Base-by-base conservation (phyloP, 1,284 basidiomycete species). In the Ceratobasidium sp. region DNA sequence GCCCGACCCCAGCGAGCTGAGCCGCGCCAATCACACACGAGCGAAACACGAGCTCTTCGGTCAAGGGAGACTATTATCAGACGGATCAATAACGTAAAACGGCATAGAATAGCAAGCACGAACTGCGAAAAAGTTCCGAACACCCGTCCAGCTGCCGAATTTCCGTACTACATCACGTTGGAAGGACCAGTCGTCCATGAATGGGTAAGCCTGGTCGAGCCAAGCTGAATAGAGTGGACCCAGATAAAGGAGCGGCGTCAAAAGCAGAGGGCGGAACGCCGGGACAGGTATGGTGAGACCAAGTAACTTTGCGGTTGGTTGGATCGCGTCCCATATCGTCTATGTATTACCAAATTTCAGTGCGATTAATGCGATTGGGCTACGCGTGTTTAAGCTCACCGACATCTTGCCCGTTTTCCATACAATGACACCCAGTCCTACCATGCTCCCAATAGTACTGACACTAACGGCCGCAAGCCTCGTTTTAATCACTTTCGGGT, bases 41-140 rank as follows among this genome's bases (percentile, higher is more conserved):
- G 30, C 97, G 85, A 79, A 98, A 99, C 1, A 96, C 92, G 28
- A 98, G 77, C 80, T 99, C 97, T 82, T 99, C 97, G 0, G 96
- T 96, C 39, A 95, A 79, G 0, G 97, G 97, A 0, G 88, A 96
- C 92, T 96, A 75, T 53, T 28, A 14, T n/a, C 18, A 39, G 26
- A 71, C 50, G 34, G 48, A 53, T 30, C 52, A 53, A 4, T 52
- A 65, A 72, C n/a, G 34, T 74, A 72, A 43, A 39, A 23, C 6
- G 36, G 32, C 16, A 58, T 45, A 36, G 1, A 39, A 70, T 41
- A 52, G 34, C 46, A 45, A 18, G 6, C 16, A 86, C 91, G 72
- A 77, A 94, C 95, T 34, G 92, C 80, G 43, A 93, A 76, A 78
- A 89, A 95, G 79, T 96, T 98, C 73, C 97, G 83, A 32, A 90